These are phyloP conservation scores for Blastomyces gilchristii DNA, from an alignment of 2,329 filamentous ascomycete genomes.

Conservation along the genomic window DNA sequence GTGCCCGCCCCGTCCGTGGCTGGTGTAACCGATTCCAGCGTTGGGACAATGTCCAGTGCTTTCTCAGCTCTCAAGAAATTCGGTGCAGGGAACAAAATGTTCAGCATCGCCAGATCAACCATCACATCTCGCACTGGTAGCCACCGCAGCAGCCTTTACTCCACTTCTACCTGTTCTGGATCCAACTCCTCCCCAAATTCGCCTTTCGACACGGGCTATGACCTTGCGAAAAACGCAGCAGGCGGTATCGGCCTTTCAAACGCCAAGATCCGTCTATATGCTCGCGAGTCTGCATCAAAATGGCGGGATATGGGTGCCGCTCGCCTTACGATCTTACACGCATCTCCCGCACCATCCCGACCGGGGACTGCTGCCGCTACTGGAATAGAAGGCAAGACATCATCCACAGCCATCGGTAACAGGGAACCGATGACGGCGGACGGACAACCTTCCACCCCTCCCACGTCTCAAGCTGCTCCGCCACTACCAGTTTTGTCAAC, in stretches of 20 bases:
- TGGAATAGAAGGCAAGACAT: neutral
- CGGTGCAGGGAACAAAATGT: constrained; percentile 59
- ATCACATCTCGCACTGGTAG: constrained; percentile 49
- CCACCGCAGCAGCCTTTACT: constrained; percentile 50
- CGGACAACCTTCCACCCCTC: neutral
- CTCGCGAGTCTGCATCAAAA: constrained; percentile 62
- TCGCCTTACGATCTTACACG: constrained; percentile 65
- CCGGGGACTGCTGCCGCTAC: constrained; percentile 32
- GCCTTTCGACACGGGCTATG: constrained; percentile 43
- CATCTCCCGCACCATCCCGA: constrained; percentile 22
- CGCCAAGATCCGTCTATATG: constrained; percentile 76
- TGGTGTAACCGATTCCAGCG: constrained; percentile 61
- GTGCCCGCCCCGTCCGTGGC: constrained; percentile 46
- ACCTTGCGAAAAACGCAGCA: constrained; percentile 42
- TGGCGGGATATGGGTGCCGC: constrained; percentile 91
- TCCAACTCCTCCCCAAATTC: constrained; percentile 45
- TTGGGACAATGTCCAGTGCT: constrained; percentile 65
- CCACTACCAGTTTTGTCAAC: constrained; percentile 25
- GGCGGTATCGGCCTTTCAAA: constrained; percentile 57
- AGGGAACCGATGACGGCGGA: neutral
- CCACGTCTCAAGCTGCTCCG: constrained; percentile 14
- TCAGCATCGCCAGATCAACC: constrained; percentile 74
- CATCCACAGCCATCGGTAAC: neutral
- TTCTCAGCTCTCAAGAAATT: constrained; percentile 70
- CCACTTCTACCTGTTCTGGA: constrained; percentile 40